Evolutionary conservation across 2,329 filamentous ascomycete genomes (phyloP).

Genomic region (Endoconidiophora polonica): DNA sequence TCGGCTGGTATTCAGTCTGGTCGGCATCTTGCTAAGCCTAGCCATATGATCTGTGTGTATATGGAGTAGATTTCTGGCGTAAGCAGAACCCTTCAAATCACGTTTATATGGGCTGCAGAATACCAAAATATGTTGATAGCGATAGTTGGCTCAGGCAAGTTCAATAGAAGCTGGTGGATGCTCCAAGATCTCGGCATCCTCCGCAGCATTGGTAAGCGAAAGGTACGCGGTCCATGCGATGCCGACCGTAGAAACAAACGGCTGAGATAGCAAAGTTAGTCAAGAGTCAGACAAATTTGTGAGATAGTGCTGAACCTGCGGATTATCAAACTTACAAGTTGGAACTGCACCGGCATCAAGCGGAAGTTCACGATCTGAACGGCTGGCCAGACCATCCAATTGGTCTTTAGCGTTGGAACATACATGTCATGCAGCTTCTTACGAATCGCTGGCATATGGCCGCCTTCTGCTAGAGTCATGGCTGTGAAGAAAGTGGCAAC

Average conservation of each 20-base stretch:
- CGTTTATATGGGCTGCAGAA: too few species aligned
- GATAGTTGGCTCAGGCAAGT: too few species aligned
- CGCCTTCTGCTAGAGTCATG: slow-evolving; percentile 92
- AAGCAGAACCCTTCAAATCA: too few species aligned
- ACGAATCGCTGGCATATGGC: slow-evolving; percentile 59
- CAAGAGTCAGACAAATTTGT: not conserved
- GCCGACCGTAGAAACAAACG: slow-evolving; percentile 87
- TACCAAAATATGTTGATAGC: too few species aligned
- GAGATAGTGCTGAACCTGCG: not conserved
- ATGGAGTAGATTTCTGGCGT: too few species aligned
- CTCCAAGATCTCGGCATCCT: slow-evolving; percentile 33
- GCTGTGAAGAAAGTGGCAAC: slow-evolving; percentile 81
- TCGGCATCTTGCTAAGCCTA: too few species aligned
- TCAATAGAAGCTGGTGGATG: not conserved
- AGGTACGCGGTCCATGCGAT: slow-evolving; percentile 97
- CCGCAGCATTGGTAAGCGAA: slow-evolving; percentile 74
- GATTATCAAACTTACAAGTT: slow-evolving; percentile 53
- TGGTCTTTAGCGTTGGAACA: slow-evolving; percentile 83
- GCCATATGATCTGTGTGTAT: too few species aligned
- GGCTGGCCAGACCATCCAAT: slow-evolving; percentile 85
- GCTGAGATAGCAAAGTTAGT: slow-evolving; percentile 33
- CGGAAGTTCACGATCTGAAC: slow-evolving; percentile 97
- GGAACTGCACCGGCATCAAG: slow-evolving; percentile 85
- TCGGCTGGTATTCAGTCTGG: too few species aligned
- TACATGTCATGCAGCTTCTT: slow-evolving; percentile 91